Conservation (phyloP, 2,329 filamentous ascomycete species). For the Trichophaea hybrida region DNA sequence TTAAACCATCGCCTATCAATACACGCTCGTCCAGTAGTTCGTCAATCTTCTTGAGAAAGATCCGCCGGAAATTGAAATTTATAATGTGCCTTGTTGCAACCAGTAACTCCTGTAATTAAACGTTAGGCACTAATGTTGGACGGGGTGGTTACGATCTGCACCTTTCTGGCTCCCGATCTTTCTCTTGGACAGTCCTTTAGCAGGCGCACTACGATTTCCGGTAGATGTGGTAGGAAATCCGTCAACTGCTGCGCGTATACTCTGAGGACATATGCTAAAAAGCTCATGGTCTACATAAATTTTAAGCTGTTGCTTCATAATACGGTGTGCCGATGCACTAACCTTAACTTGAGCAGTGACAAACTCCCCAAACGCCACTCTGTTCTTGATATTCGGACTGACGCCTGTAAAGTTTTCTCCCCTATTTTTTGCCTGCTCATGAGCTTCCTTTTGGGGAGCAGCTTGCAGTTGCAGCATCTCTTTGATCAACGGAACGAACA, state of each 20-base stretch:
- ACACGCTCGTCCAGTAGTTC: constrained; percentile 88
- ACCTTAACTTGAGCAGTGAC: constrained; percentile 74
- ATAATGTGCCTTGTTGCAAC: constrained; percentile 97
- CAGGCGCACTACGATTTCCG: constrained; percentile 77
- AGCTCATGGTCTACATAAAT: constrained; percentile 79
- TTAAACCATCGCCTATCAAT: constrained; percentile 86
- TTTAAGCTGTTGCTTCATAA: background rate
- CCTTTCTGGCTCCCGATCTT: constrained; percentile 79
- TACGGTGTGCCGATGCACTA: background rate
- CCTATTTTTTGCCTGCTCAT: constrained; percentile 64
- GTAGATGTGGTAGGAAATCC: constrained; percentile 75
- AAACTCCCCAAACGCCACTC: constrained; percentile 89
- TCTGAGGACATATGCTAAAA: constrained; percentile 79
- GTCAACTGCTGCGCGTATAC: constrained; percentile 75
- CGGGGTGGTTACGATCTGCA: background rate
- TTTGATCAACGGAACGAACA: constrained; percentile 90
- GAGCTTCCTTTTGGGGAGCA: constrained; percentile 81
- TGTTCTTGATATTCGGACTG: constrained; percentile 82
- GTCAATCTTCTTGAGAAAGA: constrained; percentile 88
- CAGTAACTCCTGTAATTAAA: constrained; percentile 52
- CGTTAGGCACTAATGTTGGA: background rate
- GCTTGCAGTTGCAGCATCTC: constrained; percentile 76
- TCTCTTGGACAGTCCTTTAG: constrained; percentile 89
- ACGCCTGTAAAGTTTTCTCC: constrained; percentile 82
- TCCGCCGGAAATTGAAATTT: constrained; percentile 95